These are phyloP conservation scores for Rhododendron mucronatum DNA, from an alignment of 148 eudicot genomes.

Conservation along the genomic window DNA sequence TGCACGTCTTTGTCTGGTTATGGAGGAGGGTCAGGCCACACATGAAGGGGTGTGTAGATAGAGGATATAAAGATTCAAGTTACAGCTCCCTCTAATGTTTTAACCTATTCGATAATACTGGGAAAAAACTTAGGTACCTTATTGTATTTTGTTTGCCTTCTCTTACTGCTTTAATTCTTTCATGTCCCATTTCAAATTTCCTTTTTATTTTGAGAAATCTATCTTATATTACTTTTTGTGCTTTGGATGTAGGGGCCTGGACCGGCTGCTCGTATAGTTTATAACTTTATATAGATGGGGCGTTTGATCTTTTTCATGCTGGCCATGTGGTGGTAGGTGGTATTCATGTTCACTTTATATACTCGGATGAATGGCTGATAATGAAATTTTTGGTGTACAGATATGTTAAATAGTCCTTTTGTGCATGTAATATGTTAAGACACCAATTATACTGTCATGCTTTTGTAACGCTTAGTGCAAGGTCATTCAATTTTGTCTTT, in stretches of 20 bases:
- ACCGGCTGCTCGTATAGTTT: slow-evolving; percentile 82
- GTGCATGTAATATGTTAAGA: neutral
- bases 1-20: neutral
- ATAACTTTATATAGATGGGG: slow-evolving; percentile 91
- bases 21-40: neutral
- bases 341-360: neutral
- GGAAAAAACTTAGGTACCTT: neutral
- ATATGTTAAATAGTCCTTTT: neutral
- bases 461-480: neutral
- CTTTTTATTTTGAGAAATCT: neutral
- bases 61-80: neutral
- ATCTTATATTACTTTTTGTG: neutral
- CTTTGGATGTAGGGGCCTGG: slow-evolving; percentile 61
- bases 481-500: neutral
- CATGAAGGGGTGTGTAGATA: too few relatives aligned
- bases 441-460: neutral
- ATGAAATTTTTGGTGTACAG: neutral
- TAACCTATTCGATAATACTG: neutral
- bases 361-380: neutral
- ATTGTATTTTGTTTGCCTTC: neutral
- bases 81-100: neutral
- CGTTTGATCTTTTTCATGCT: slow-evolving; percentile 98
- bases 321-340: slow-evolving; percentile 91
- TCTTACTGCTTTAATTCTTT: neutral
- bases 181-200: neutral